phyloP scores from a whole-genome alignment of 169 alveolate species.

The Eimeria acervulina region DNA sequence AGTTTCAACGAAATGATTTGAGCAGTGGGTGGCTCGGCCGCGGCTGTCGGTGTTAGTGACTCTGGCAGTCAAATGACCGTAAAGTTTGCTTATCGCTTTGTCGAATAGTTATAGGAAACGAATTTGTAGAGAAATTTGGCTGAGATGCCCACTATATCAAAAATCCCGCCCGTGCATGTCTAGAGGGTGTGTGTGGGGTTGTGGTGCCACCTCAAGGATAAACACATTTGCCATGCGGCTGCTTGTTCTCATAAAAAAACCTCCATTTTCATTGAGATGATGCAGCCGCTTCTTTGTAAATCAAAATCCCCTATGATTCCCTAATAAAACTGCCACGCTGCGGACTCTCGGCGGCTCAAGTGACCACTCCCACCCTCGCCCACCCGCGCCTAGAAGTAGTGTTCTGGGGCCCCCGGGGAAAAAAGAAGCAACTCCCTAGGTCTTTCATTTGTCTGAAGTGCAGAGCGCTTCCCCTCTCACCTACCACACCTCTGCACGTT shows the following conservation, averaged over 20 bases:
- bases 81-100: not conserved
- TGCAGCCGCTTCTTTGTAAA: not conserved
- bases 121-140: not conserved
- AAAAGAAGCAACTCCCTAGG: too few relatives aligned
- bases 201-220: constrained; percentile 2
- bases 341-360: not conserved
- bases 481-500: too few relatives aligned
- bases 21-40: not conserved
- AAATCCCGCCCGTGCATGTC: not conserved
- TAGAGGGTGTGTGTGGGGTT: constrained; percentile 42
- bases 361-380: constrained; percentile 6
- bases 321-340: not conserved
- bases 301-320: too few relatives aligned
- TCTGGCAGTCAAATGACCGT: not conserved
- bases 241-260: not conserved
- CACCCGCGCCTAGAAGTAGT: not conserved
- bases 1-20: not conserved
- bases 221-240: not conserved
- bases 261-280: not conserved
- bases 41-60: not conserved
- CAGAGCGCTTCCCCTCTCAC: too few relatives aligned
- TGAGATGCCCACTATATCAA: not conserved
- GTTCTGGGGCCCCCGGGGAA: too few relatives aligned
- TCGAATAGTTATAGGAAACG: not conserved
- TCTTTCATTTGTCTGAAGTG: too few relatives aligned